Evolutionary conservation across 805 yeast species (phyloP).

Genomic region (Candida parachauliodes): DNA sequence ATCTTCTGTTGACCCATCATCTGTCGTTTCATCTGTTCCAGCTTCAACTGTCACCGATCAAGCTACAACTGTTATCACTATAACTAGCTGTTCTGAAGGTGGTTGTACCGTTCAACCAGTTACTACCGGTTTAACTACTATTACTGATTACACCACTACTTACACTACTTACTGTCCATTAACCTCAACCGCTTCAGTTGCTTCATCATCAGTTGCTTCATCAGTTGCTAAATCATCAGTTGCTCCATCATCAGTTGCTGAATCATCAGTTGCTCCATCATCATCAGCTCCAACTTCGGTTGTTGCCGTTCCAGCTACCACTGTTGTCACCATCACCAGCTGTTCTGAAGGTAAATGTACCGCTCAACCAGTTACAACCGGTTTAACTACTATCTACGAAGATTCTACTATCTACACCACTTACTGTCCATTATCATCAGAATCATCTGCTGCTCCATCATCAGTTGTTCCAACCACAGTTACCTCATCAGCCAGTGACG

Average conservation of each 20-base stretch:
- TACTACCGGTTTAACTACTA: constrained; percentile 25
- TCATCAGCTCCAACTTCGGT: constrained; percentile 32
- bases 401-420: constrained; percentile 33
- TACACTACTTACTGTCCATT: constrained; percentile 40
- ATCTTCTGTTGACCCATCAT: constrained; percentile 1
- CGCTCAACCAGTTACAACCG: constrained; percentile 25
- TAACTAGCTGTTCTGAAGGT: constrained; percentile 33
- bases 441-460: constrained; percentile 19
- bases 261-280: constrained; percentile 19
- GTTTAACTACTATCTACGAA: constrained; percentile 24
- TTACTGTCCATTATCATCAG: constrained; percentile 28
- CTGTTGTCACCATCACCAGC: constrained; percentile 31
- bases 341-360: constrained; percentile 31
- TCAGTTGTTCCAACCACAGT: constrained; percentile 5
- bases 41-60: constrained; percentile 5
- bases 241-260: constrained; percentile 20
- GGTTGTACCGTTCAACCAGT: constrained; percentile 26
- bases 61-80: constrained; percentile 29
- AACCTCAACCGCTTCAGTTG: constrained; percentile 21
- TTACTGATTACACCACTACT: constrained; percentile 22
- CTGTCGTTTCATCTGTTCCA: constrained; percentile 9
- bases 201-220: constrained; percentile 26
- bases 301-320: constrained; percentile 18
- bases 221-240: constrained; percentile 21
- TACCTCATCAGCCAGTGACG: constrained; percentile 2